A percentile compares a stretch with the other conserved stretches of the same genome.
These are phyloP conservation scores for Cystoisospora suis DNA, from an alignment of 169 alveolate genomes.

Conservation along the genomic window DNA sequence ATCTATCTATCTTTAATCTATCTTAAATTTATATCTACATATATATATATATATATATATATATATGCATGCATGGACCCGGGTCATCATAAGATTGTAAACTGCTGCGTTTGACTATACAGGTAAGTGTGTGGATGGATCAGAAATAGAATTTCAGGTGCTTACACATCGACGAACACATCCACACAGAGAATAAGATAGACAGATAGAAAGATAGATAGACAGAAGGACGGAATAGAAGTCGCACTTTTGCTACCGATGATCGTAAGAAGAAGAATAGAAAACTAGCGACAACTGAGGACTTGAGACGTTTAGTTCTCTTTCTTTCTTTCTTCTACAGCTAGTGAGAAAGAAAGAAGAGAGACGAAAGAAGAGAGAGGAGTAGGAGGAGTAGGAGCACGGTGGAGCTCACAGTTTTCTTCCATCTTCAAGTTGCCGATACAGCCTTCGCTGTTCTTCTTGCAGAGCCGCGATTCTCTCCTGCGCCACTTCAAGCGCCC, in stretches of 20 bases:
- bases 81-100: background rate
- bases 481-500: conserved; percentile 1
- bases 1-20: too few species aligned
- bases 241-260: too few species aligned
- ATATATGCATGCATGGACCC: background rate
- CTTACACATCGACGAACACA: background rate
- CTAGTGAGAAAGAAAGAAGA: background rate
- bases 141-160: background rate
- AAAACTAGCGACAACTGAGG: too few species aligned
- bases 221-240: background rate
- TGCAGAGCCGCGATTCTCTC: background rate
- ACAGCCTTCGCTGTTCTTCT: background rate
- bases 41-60: background rate
- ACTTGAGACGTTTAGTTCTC: too few species aligned
- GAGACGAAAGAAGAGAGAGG: background rate
- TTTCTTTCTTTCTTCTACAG: too few species aligned
- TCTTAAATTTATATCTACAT: background rate
- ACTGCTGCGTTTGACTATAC: conserved; percentile 81
- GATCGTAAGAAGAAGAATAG: background rate
- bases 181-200: background rate
- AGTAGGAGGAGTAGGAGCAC: background rate
- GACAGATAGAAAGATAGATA: background rate
- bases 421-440: background rate
- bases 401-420: background rate
- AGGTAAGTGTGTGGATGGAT: conserved; percentile 78